Evolutionary conservation across 164 flowering plant species (phyloP), one percentile per base, ranked within the genome.

Genomic region (Taxillus chinensis): DNA sequence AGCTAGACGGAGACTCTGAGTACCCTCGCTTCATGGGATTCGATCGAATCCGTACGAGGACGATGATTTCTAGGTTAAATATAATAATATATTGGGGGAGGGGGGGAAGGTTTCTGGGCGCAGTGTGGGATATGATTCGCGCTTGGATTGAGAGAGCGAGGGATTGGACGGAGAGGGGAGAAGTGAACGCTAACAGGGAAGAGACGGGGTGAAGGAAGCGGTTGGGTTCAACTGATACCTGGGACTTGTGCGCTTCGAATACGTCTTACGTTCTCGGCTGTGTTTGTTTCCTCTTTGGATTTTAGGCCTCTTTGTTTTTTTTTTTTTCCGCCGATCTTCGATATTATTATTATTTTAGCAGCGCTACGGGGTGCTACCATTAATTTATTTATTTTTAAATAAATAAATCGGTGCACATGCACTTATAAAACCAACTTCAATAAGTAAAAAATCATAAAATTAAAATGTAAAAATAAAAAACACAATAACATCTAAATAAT

Each of bases 21-120:
- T 79, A 74, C 15, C 83, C 80, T 63, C 89, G 80, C 75, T 84
- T 84, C 89, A 82, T 84, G 6, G 27, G 4, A 14, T 52, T 52
- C 15, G 55, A 52, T 15, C 8, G 27, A 16, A 27, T 27, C 27
- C 27, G 27, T 27, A 27, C 27, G 27, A 15, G 6, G 27, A 52
- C 27, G 55, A 15, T 2, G 8, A 8, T n/a, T 9, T 15, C 55
- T 52, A 52, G 55, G 55, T 52, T n/a, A 52, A 4, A n/a, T 8
- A 17, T 16, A n/a, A 14, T 51, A 12, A 8, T 13, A 15, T n/a
- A n/a, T n/a, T 17, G 0, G 55, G 43, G 16, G 43, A 11, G 4
- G 8, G 53, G 13, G 39, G 46, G 48, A 45, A 5, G 8, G 53
- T 12, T 43, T 27, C 27, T 10, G 6, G 39, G 37, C 6, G n/a